These are phyloP conservation scores for Xylaria acuta DNA, from an alignment of 495 filamentous ascomycete species.

Conservation along the genomic window DNA sequence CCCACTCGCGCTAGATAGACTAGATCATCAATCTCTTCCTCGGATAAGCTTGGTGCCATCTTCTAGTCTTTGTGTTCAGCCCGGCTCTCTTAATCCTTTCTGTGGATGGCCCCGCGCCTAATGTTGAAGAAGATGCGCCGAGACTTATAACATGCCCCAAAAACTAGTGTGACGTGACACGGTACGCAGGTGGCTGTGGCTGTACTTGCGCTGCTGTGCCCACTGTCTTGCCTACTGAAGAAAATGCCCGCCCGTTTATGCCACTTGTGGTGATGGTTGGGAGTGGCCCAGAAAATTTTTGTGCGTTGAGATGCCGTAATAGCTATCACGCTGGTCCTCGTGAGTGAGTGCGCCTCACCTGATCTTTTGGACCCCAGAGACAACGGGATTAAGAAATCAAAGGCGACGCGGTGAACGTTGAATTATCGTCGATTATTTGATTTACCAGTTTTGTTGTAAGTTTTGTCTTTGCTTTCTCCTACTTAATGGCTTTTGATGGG, in stretches of 20 bases:
- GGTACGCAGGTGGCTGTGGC: background rate
- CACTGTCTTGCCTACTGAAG: background rate
- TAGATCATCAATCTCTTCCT: constrained; percentile 86
- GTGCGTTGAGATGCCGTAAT: constrained; percentile 13
- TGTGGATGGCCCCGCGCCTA: background rate
- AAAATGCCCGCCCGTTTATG: background rate
- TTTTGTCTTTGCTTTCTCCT: background rate
- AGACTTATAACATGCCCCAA: background rate
- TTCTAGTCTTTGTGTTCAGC: background rate
- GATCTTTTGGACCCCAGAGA: background rate
- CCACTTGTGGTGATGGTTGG: background rate
- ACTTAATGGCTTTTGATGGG: background rate
- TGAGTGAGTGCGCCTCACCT: background rate
- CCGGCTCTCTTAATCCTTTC: background rate
- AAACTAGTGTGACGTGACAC: background rate
- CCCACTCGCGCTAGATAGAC: constrained; percentile 81
- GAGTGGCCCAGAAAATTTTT: constrained; percentile 29
- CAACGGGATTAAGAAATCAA: background rate
- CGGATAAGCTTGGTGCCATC: constrained; percentile 62
- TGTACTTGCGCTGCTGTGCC: background rate
- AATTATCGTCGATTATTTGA: constrained; percentile 4
- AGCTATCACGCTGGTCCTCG: background rate
- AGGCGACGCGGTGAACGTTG: background rate
- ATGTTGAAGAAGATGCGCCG: background rate
- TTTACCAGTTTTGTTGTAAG: background rate